Base-by-base conservation (phyloP, 129 eudicot genomes). In the Kitagawia praeruptora region DNA sequence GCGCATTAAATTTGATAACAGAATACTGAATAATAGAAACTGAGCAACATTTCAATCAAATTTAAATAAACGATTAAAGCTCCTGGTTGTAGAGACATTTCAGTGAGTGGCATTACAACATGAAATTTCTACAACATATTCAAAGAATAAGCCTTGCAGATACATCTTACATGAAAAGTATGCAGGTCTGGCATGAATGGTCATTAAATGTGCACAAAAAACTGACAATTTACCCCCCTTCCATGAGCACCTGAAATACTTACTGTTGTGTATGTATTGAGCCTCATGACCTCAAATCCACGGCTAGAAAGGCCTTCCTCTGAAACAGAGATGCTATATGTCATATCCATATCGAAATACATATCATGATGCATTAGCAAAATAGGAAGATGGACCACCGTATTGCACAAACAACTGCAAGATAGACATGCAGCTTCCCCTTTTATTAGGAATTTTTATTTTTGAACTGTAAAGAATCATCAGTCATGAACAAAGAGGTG, bases 251-350 rank as follows among this genome's bases (percentile, higher is more conserved):
- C 34, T 38, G 53, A 69, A 77, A 82, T 82, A 80, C 34, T 41
- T 89, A 94, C 98, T 86, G 97, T 93, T 34, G 97, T 91, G 84
- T 91, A 94, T 9, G 98, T 91, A 83, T 91, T 91, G 67, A 94
- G 80, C 77, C 98, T 86, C 63, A 86, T 94, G 73, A 94, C 89
- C 83, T 87, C 86, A 84, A 94, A 94, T 79, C 98, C 98, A 74
- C 98, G 97, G 74, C 79, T 82, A 45, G 87, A 81, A 82, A 94
- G 97, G 77, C 93, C 97, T 79, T 94, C 93, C 86, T 89, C 97
- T 89, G 88, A 75, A 85, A 89, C 70, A 76, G 39, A 89, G 40
- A 82, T 75, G 42, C 80, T 45, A 75, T n/a, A 47, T 76, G 71
- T 74, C 67, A 75, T 28, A 46, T 37, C 25, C 27, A 70, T 15